Conservation (phyloP, 345 rosid genomes). For the Camelina neglecta region DNA sequence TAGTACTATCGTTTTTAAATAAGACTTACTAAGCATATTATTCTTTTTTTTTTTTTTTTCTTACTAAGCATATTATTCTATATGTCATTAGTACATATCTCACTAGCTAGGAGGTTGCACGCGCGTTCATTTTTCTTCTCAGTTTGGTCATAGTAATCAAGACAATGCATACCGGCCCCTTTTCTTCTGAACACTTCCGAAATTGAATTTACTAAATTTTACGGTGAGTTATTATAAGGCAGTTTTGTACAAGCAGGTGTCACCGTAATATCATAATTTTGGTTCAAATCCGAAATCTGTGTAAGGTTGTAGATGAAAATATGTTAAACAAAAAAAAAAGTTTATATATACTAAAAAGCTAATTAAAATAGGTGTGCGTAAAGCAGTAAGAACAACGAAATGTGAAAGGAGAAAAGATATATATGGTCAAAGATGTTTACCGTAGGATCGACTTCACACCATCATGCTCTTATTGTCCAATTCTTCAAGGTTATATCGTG, state of each 20-base stretch:
- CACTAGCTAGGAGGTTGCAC: background rate
- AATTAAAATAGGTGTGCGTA: background rate
- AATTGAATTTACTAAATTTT: background rate
- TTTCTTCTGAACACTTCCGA: background rate
- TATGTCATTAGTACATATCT: background rate
- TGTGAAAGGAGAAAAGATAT: background rate
- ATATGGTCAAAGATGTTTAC: constrained; percentile 13
- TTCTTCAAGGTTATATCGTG: constrained; percentile 4
- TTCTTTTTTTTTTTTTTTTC: too few species aligned
- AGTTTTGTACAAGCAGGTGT: background rate
- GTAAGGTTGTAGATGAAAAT: background rate
- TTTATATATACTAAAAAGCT: background rate
- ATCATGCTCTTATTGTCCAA: background rate
- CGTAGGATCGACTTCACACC: constrained; percentile 4
- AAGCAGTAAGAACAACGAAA: background rate
- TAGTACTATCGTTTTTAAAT: too few species aligned
- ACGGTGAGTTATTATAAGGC: background rate
- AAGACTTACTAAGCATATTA: too few species aligned
- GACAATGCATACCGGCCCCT: background rate
- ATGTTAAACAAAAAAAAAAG: background rate
- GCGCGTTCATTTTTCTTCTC: constrained; percentile 10
- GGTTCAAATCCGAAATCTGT: background rate
- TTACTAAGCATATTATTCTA: background rate
- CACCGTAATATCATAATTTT: background rate
- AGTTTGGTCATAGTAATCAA: background rate